A percentile compares a stretch with the other conserved stretches of the same genome.
Evolutionary conservation across 1,284 basidiomycete species (phyloP).

Genomic region (Chalciporus piperatoides): DNA sequence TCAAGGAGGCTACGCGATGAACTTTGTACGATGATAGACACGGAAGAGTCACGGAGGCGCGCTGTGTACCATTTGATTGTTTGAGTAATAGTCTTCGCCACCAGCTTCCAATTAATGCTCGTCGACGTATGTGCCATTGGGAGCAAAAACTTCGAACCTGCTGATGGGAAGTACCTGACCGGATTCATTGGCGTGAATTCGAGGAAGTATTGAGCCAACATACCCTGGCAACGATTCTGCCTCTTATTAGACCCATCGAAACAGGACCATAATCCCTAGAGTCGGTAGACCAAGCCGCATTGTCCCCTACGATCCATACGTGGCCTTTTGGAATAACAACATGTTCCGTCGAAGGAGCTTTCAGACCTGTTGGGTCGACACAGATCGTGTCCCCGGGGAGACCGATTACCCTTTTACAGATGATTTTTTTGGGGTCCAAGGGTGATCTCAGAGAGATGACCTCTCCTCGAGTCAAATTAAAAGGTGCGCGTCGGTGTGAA

Average conservation of each 20-base stretch:
- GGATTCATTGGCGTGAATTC: slow-evolving; percentile 1
- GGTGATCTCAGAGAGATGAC: slow-evolving; percentile 79
- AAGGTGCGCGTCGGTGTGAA: slow-evolving; percentile 51
- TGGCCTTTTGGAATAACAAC: slow-evolving; percentile 78
- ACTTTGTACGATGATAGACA: slow-evolving; percentile 56
- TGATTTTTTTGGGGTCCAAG: slow-evolving; percentile 59
- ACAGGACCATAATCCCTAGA: slow-evolving; percentile 92
- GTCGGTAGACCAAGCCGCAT: slow-evolving; percentile 79
- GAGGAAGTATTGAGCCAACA: slow-evolving; percentile 21
- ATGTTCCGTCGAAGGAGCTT: slow-evolving; percentile 62
- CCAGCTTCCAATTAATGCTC: slow-evolving; percentile 21
- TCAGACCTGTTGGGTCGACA: slow-evolving; percentile 75
- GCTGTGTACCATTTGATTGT: slow-evolving; percentile 1
- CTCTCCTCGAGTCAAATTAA: slow-evolving; percentile 69
- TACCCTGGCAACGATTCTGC: slow-evolving; percentile 76
- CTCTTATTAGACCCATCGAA: slow-evolving; percentile 77
- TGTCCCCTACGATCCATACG: slow-evolving; percentile 94
- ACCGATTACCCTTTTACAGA: slow-evolving; percentile 92
- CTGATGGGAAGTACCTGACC: slow-evolving; percentile 52
- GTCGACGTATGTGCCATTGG: slow-evolving; percentile 45
- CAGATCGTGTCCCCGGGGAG: slow-evolving; percentile 88
- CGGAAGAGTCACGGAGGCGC: not conserved
- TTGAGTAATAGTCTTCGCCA: not conserved
- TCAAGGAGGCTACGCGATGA: slow-evolving; percentile 91
- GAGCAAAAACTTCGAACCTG: slow-evolving; percentile 47